Conservation (phyloP, 2,329 filamentous ascomycete species). For the Trichophyton mentagrophytes region DNA sequence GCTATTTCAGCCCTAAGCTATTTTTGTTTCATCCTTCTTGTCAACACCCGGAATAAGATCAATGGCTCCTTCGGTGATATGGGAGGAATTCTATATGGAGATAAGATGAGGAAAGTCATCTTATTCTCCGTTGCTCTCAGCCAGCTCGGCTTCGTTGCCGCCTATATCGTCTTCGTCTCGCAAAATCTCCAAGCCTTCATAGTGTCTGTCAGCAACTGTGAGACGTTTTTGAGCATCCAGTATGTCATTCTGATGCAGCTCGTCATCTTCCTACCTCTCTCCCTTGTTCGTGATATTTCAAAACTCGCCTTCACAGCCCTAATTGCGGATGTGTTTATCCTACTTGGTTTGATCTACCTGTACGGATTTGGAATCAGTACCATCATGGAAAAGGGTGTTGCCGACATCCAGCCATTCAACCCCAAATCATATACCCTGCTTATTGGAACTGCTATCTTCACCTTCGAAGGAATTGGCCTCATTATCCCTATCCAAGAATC, state of each 20-base stretch:
- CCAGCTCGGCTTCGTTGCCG: conserved; percentile 86
- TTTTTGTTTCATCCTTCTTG: conserved; percentile 92
- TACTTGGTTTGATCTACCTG: conserved; percentile 80
- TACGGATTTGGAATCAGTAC: conserved; percentile 92
- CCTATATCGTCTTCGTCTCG: conserved; percentile 93
- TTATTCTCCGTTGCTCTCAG: conserved; percentile 86
- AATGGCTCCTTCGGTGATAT: conserved; percentile 97
- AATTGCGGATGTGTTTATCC: conserved; percentile 85
- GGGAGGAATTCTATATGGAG: conserved; percentile 80
- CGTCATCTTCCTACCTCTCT: conserved; percentile 87
- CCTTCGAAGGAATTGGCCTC: conserved; percentile 92
- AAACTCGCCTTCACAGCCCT: conserved; percentile 93
- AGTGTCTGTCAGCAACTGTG: conserved; percentile 77
- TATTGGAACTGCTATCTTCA: conserved; percentile 97
- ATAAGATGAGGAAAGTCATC: conserved; percentile 78
- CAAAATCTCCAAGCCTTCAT: conserved; percentile 94
- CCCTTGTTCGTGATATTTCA: conserved; percentile 87
- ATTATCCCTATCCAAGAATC: conserved; percentile 98
- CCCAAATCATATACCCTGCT: conserved; percentile 87
- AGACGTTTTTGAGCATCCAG: conserved; percentile 71
- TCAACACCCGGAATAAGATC: conserved; percentile 70
- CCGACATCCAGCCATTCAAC: conserved; percentile 88
- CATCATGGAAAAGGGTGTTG: conserved; percentile 59
- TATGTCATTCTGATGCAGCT: conserved; percentile 90
- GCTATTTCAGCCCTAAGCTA: conserved; percentile 77